A percentile compares a stretch with the other conserved stretches of the same genome.
Conservation (phyloP, 1,284 basidiomycete species). For the Entoloma clypeatum region DNA sequence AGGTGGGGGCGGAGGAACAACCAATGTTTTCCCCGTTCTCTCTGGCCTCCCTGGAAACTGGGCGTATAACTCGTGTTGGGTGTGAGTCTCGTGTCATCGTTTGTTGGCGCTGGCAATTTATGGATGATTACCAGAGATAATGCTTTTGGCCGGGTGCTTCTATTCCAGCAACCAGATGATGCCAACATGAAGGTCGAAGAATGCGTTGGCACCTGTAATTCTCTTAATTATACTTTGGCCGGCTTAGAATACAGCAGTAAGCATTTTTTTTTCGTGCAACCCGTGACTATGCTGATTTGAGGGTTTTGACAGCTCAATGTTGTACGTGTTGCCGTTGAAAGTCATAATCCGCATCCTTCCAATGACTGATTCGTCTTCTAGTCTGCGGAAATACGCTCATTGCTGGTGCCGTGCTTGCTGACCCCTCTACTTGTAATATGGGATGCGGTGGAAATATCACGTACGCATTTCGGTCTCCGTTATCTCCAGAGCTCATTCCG, state of each 20-base stretch:
- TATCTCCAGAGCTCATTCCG: slow-evolving; percentile 2
- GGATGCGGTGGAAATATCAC: slow-evolving; percentile 60
- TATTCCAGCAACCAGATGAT: slow-evolving; percentile 29
- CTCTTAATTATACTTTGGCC: slow-evolving; percentile 45
- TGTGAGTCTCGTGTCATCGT: slow-evolving; percentile 37
- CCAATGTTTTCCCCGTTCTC: slow-evolving; percentile 43
- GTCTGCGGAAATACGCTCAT: slow-evolving; percentile 62
- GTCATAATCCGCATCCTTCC: slow-evolving; percentile 2
- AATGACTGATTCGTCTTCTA: slow-evolving; percentile 22
- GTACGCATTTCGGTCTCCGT: slow-evolving; percentile 34
- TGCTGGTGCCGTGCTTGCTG: slow-evolving; percentile 50
- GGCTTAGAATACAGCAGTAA: slow-evolving; percentile 45
- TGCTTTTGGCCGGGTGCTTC: slow-evolving; percentile 46
- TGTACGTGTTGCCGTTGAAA: slow-evolving; percentile 38
- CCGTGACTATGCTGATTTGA: slow-evolving; percentile 7
- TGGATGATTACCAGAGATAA: slow-evolving; percentile 40
- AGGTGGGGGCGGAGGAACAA: slow-evolving; percentile 32
- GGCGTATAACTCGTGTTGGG: slow-evolving; percentile 51
- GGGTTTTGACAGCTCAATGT: slow-evolving; percentile 40
- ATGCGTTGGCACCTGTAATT: slow-evolving; percentile 44
- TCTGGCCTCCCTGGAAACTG: slow-evolving; percentile 50
- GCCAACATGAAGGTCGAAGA: slow-evolving; percentile 39
- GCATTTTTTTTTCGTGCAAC: slow-evolving; percentile 12
- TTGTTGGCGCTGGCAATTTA: neutral
- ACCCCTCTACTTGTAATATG: slow-evolving; percentile 58